Percentiles rank a stretch among this genome's conserved stretches.
Evolutionary conservation across 345 rosid species (phyloP).

Genomic region (Xanthoceras sorbifolium): DNA sequence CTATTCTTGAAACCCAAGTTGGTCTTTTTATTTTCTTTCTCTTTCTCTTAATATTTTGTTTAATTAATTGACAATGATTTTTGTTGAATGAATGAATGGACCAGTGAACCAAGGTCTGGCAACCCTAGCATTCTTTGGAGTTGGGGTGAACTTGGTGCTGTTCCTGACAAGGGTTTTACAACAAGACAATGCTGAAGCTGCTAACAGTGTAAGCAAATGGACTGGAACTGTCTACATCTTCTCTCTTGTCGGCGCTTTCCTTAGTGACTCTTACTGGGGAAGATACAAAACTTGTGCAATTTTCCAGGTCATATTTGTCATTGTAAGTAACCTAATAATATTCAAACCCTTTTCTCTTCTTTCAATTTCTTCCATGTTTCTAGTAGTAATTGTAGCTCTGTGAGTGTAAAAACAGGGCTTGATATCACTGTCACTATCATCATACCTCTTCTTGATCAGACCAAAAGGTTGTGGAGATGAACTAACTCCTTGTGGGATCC

Average conservation of each 20-base stretch:
- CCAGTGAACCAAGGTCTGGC: conserved; percentile 98
- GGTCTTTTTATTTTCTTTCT: background rate
- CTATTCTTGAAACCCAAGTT: too few relatives aligned
- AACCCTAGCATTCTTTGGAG: conserved; percentile 97
- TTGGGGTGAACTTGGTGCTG: conserved; percentile 92
- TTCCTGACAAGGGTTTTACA: conserved; percentile 93
- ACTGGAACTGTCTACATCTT: conserved; percentile 98
- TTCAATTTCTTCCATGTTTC: background rate
- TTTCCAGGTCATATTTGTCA: conserved; percentile 89
- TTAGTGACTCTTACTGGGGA: conserved; percentile 99
- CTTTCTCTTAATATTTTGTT: background rate
- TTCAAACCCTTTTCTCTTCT: too few relatives aligned
- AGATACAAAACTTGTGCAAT: conserved; percentile 98
- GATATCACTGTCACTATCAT: conserved; percentile 66
- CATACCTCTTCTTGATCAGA: conserved; percentile 71
- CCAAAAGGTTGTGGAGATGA: conserved; percentile 86
- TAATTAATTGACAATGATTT: background rate
- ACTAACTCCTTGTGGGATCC: conserved; percentile 64
- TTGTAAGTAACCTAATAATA: conserved; percentile 49
- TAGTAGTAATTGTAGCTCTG: conserved; percentile 8
- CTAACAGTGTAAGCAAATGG: conserved; percentile 99
- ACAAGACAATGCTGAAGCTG: conserved; percentile 95
- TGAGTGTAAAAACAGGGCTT: conserved; percentile 61
- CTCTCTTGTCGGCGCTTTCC: conserved; percentile 96
- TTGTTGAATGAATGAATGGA: background rate